These are phyloP conservation scores for Ploettnerulaceae sp. DNA, from an alignment of 2,329 filamentous ascomycete species.

Conservation along the genomic window DNA sequence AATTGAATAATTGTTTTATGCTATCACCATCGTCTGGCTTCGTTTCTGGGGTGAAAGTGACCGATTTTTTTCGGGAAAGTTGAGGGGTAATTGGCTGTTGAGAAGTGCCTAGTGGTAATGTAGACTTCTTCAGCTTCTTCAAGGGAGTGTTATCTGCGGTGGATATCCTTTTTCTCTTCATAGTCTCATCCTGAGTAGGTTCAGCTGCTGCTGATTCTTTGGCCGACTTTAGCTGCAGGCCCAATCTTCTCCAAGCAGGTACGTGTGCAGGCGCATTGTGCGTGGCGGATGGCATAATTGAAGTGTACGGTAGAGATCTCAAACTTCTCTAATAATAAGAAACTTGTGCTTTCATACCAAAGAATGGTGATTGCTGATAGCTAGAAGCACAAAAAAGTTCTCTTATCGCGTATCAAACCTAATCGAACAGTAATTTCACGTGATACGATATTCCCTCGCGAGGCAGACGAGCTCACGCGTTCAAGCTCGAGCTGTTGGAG, in stretches of 20 bases:
- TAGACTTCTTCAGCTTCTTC: constrained; percentile 28
- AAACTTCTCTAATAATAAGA: too few species aligned
- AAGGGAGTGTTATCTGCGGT: constrained; percentile 17
- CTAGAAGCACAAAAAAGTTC: background rate
- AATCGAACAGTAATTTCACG: too few species aligned
- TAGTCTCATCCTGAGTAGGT: constrained; percentile 19
- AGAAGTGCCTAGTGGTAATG: constrained; percentile 10
- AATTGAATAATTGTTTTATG: constrained; percentile 46
- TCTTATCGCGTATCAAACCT: constrained; percentile 8
- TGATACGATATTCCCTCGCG: background rate
- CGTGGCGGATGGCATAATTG: constrained; percentile 26
- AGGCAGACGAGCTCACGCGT: constrained; percentile 18
- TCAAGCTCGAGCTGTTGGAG: constrained; percentile 11
- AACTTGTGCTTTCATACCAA: background rate
- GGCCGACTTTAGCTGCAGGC: constrained; percentile 53
- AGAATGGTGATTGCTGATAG: background rate
- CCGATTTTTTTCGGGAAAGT: constrained; percentile 46
- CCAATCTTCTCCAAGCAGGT: constrained; percentile 57
- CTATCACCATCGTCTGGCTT: constrained; percentile 54
- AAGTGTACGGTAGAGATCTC: background rate
- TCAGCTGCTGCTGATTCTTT: constrained; percentile 32
- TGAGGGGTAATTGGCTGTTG: constrained; percentile 28
- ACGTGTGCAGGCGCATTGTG: constrained; percentile 30
- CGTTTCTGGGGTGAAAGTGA: constrained; percentile 60
- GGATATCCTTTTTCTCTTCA: constrained; percentile 28